Conservation (phyloP, 2,329 filamentous ascomycete species). For the Colletotrichum orchidophilum region DNA sequence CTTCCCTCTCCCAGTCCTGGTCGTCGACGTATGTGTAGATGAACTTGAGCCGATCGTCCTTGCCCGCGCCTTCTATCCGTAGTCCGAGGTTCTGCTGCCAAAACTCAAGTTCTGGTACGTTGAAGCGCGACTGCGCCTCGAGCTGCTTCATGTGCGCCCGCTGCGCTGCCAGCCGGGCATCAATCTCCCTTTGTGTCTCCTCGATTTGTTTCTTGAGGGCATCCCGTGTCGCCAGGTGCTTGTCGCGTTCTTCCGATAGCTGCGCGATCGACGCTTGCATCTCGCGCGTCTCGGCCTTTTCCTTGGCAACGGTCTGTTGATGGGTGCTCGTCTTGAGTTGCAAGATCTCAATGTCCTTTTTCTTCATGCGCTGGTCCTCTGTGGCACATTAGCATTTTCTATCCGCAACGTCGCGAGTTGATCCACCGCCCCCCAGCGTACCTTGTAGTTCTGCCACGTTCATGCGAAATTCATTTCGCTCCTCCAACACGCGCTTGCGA, state of each 20-base stretch:
- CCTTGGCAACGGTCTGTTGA: conserved; percentile 79
- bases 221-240: conserved; percentile 66
- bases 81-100: conserved; percentile 94
- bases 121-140: conserved; percentile 86
- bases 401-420: too few species aligned
- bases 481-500: conserved; percentile 87
- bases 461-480: conserved; percentile 93
- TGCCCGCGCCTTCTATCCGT: conserved; percentile 87
- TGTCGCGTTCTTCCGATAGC: conserved; percentile 68
- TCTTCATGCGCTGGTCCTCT: conserved; percentile 94
- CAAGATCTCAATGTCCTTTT: conserved; percentile 85
- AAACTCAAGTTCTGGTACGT: conserved; percentile 92
- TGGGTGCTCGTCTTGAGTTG: conserved; percentile 76
- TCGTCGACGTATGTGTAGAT: conserved; percentile 89
- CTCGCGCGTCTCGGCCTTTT: conserved; percentile 79
- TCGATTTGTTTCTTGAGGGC: conserved; percentile 69
- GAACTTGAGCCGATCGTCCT: conserved; percentile 88
- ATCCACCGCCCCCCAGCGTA: conserved; percentile 50
- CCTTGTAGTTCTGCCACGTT: conserved; percentile 91
- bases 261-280: conserved; percentile 72
- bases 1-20: conserved; percentile 86
- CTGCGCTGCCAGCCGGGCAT: conserved; percentile 75
- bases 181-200: conserved; percentile 76
- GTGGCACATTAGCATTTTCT: conserved; percentile 26
- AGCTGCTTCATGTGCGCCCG: conserved; percentile 77